Evolutionary conservation across 352 stramenopile species (phyloP).

Genomic region (Pythium myriotylum): DNA sequence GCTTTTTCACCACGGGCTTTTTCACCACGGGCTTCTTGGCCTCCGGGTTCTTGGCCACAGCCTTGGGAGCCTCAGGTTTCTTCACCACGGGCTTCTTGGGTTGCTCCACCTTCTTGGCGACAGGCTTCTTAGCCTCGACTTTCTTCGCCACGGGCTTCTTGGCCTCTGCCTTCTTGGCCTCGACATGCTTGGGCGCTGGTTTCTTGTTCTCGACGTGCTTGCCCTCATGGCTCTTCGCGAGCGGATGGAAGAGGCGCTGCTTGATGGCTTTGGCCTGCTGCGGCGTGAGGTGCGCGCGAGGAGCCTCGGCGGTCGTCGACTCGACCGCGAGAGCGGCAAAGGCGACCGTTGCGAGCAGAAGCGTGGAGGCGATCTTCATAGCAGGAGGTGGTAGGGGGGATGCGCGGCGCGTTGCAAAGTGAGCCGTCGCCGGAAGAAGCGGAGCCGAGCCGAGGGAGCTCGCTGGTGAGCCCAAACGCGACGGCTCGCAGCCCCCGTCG

Average conservation of each 20-base stretch:
- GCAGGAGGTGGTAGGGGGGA: background rate
- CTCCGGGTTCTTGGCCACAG: constrained; percentile 6
- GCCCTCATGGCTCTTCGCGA: background rate
- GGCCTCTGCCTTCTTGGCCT: too few species aligned
- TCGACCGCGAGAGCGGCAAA: constrained; percentile 14
- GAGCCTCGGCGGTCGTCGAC: too few species aligned
- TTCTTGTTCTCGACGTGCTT: too few species aligned
- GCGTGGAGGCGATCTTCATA: constrained; percentile 24
- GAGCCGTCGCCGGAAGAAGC: background rate
- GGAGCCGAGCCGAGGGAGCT: too few species aligned
- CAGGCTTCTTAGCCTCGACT: constrained; percentile 2
- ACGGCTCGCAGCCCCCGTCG: background rate
- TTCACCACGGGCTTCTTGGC: background rate
- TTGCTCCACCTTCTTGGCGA: constrained; percentile 2
- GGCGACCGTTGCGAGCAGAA: constrained; percentile 18
- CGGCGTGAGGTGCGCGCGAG: constrained; percentile 2
- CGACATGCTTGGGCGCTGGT: too few species aligned
- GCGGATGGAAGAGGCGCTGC: background rate
- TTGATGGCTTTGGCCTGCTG: background rate
- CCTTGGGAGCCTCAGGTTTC: background rate
- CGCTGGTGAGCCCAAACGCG: too few species aligned
- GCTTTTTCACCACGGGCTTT: background rate
- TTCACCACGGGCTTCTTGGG: background rate
- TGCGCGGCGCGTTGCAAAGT: constrained; percentile 11
- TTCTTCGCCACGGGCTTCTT: constrained; percentile 4